Conservation (phyloP, 2,329 filamentous ascomycete genomes). For the Alternaria dauci region DNA sequence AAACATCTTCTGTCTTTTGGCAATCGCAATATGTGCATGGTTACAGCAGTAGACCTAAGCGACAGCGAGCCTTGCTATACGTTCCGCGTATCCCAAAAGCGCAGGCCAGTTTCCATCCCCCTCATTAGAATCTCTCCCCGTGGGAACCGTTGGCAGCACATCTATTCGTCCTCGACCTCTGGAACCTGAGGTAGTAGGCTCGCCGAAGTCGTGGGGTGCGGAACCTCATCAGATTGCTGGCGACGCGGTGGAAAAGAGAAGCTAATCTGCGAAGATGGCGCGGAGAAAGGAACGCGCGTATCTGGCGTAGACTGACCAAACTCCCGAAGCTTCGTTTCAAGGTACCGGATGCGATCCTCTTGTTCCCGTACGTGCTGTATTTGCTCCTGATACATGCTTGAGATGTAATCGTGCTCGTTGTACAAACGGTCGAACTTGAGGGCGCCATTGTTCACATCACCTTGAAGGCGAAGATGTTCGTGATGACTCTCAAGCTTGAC, state of each 20-base stretch:
- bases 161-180: conserved; percentile 14
- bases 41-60: neutral
- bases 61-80: neutral
- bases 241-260: conserved; percentile 21
- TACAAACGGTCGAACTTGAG: conserved; percentile 19
- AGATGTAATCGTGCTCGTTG: conserved; percentile 26
- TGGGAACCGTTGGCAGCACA: neutral
- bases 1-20: no score
- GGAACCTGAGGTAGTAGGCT: conserved; percentile 13
- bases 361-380: conserved; percentile 31
- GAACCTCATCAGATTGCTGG: neutral
- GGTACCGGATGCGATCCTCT: conserved; percentile 40
- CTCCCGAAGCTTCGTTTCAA: conserved; percentile 41
- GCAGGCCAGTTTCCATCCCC: neutral
- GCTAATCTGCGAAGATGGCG: conserved; percentile 22
- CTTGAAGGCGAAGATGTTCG: conserved; percentile 11
- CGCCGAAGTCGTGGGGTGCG: neutral
- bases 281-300: conserved; percentile 18
- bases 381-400: conserved; percentile 23
- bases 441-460: conserved; percentile 7
- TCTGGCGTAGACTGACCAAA: conserved; percentile 6
- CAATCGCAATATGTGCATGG: neutral
- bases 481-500: conserved; percentile 16
- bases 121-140: neutral
- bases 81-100: neutral